A percentile compares a stretch with the other conserved stretches of the same genome.
phyloP scores from a whole-genome alignment of 2,329 filamentous ascomycete species.

The Aspergillus carbonarius region DNA sequence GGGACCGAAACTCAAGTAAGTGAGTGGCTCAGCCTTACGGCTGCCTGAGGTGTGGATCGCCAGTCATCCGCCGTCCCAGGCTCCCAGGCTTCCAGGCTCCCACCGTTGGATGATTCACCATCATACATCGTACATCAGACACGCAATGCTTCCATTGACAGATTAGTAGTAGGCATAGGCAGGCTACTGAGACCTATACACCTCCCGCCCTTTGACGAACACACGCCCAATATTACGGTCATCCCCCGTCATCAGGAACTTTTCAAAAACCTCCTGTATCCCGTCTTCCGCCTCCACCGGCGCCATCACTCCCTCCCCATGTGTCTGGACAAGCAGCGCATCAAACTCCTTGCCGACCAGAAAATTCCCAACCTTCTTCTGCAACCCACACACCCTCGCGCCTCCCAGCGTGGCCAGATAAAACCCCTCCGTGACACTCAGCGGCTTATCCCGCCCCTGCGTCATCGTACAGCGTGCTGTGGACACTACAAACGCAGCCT shows the following conservation, averaged over 20 bases:
- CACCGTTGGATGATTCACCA: neutral
- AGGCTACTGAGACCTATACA: slow-evolving; percentile 12
- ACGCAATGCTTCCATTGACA: neutral
- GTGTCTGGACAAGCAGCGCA: slow-evolving; percentile 52
- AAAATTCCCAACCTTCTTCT: slow-evolving; percentile 57
- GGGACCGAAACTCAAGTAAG: neutral
- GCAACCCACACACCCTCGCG: slow-evolving; percentile 58
- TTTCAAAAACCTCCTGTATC: slow-evolving; percentile 54
- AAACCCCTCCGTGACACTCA: slow-evolving; percentile 56
- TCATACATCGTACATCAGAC: too few species aligned
- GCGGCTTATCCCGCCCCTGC: slow-evolving; percentile 42
- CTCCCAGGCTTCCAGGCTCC: too few species aligned
- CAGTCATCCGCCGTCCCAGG: neutral
- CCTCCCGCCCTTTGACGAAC: slow-evolving; percentile 51
- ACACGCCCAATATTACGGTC: slow-evolving; percentile 61
- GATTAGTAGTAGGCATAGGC: neutral
- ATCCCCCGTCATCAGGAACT: slow-evolving; percentile 66
- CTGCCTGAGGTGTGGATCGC: neutral
- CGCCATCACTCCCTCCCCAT: slow-evolving; percentile 49
- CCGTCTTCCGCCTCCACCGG: slow-evolving; percentile 54
- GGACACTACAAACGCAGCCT: slow-evolving; percentile 55
- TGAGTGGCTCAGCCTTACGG: neutral
- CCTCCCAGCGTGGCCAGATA: slow-evolving; percentile 63
- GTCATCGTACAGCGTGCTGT: slow-evolving; percentile 36
- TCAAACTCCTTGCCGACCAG: slow-evolving; percentile 63